Evolutionary conservation across 1,284 basidiomycete genomes (phyloP).

Genomic region (Ceraceosorus guamensis): DNA sequence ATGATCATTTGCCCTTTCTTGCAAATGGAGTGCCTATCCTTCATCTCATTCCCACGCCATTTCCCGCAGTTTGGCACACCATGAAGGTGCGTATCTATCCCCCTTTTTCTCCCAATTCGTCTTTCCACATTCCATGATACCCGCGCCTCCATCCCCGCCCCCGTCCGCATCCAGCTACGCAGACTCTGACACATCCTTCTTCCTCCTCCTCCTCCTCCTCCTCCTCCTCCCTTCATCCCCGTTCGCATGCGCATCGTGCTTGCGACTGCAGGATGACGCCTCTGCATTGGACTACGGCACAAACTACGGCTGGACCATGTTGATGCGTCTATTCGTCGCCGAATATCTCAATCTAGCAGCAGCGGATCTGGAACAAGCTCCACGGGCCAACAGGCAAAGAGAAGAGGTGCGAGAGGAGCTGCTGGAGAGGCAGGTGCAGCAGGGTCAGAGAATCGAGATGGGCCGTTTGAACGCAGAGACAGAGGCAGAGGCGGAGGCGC

Average conservation of each 20-base stretch:
- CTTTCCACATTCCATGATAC: background rate
- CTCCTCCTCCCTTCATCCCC: background rate
- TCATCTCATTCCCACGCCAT: slow-evolving; percentile 83
- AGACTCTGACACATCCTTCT: background rate
- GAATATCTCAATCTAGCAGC: slow-evolving; percentile 72
- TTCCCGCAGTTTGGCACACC: slow-evolving; percentile 87
- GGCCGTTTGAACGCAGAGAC: too few relatives aligned
- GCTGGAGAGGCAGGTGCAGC: too few relatives aligned
- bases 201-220: background rate
- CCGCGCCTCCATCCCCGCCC: background rate
- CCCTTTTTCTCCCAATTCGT: slow-evolving; percentile 54
- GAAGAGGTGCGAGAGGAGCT: too few relatives aligned
- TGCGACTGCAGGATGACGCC: slow-evolving; percentile 66
- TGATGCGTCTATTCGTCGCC: slow-evolving; percentile 76
- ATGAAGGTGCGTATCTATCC: slow-evolving; percentile 51
- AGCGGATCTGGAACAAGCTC: too few relatives aligned
- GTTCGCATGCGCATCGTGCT: slow-evolving; percentile 6
- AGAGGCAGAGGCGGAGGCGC: too few relatives aligned
- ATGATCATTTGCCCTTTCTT: slow-evolving; percentile 92
- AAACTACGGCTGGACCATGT: slow-evolving; percentile 71
- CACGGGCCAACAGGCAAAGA: too few relatives aligned
- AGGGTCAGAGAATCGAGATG: too few relatives aligned
- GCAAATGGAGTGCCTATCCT: slow-evolving; percentile 74
- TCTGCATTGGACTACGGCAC: slow-evolving; percentile 76
- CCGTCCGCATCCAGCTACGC: background rate